Percentiles rank a stretch among this genome's conserved stretches.
phyloP scores from a whole-genome alignment of 2,329 filamentous ascomycete species.

The Aspergillus melleus region DNA sequence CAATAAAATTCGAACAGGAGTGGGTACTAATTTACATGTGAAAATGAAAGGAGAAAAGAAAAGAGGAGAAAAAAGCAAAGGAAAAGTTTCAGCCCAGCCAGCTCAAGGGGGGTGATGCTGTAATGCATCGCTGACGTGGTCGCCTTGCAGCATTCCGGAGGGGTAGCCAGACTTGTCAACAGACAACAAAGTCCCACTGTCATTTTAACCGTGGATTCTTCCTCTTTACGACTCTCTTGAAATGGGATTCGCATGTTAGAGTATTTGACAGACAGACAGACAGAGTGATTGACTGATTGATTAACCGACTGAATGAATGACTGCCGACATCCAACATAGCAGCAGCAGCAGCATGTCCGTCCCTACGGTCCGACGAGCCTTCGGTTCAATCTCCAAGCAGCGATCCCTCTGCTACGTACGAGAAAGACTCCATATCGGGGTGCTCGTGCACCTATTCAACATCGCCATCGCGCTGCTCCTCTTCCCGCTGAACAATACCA shows the following conservation, averaged over 20 bases:
- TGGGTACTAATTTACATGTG: too few species aligned
- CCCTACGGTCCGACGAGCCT: conserved; percentile 18
- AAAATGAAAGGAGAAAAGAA: too few species aligned
- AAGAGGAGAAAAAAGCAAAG: not conserved
- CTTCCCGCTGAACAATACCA: conserved; percentile 52
- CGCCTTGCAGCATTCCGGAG: conserved; percentile 13
- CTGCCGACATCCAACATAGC: not conserved
- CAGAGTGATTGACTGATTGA: too few species aligned
- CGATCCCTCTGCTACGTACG: conserved; percentile 10
- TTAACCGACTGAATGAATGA: not conserved
- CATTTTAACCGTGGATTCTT: too few species aligned
- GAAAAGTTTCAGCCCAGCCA: conserved; percentile 9
- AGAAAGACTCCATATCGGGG: conserved; percentile 12
- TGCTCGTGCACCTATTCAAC: conserved; percentile 26
- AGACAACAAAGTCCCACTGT: not conserved
- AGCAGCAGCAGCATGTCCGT: conserved; percentile 19
- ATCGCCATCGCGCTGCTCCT: conserved; percentile 28
- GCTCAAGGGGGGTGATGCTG: conserved; percentile 2
- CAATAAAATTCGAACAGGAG: too few species aligned
- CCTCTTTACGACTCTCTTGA: not conserved
- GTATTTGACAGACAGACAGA: too few species aligned
- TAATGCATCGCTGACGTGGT: conserved; percentile 26
- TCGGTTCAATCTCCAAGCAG: conserved; percentile 11
- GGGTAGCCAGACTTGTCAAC: conserved; percentile 1
- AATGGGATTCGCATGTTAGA: too few species aligned